phyloP scores from a whole-genome alignment of 2,329 filamentous ascomycete species.

The Aspergillus nomiae region DNA sequence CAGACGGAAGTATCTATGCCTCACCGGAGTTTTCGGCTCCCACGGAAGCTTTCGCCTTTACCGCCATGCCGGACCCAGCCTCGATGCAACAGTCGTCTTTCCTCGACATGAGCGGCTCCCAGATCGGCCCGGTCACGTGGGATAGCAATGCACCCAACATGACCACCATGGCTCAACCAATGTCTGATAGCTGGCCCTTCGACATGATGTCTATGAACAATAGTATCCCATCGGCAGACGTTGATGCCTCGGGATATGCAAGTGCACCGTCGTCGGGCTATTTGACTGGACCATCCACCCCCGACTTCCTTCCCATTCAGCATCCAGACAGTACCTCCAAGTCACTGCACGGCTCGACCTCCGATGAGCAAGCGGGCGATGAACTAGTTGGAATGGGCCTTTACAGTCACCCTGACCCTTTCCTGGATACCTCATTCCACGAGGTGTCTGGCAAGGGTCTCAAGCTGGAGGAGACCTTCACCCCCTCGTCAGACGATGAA shows the following conservation, averaged over 20 bases:
- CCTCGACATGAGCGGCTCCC: constrained; percentile 27
- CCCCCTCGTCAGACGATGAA: constrained; percentile 64
- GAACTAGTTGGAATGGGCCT: constrained; percentile 81
- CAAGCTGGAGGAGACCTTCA: constrained; percentile 76
- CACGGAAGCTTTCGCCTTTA: constrained; percentile 25
- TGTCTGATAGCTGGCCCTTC: constrained; percentile 33
- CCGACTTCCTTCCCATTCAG: constrained; percentile 42
- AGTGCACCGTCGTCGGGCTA: constrained; percentile 39
- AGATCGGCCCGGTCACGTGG: constrained; percentile 31
- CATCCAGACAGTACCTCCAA: constrained; percentile 31
- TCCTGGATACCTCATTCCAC: constrained; percentile 59
- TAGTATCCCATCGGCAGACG: constrained; percentile 34
- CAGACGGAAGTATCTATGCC: constrained; percentile 24
- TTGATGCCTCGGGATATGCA: constrained; percentile 34
- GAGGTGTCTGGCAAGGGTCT: constrained; percentile 68
- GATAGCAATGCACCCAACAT: constrained; percentile 21
- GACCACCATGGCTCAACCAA: constrained; percentile 25
- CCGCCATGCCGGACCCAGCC: constrained; percentile 22
- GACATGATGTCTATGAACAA: constrained; percentile 37
- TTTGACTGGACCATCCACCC: constrained; percentile 39
- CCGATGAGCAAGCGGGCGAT: constrained; percentile 64
- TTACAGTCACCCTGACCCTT: constrained; percentile 70
- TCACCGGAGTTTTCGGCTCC: constrained; percentile 23
- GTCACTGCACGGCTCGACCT: constrained; percentile 43
- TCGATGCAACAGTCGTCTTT: constrained; percentile 25